Conservation (phyloP, 805 yeast species). For the Helenozyma rhizophorensis region DNA sequence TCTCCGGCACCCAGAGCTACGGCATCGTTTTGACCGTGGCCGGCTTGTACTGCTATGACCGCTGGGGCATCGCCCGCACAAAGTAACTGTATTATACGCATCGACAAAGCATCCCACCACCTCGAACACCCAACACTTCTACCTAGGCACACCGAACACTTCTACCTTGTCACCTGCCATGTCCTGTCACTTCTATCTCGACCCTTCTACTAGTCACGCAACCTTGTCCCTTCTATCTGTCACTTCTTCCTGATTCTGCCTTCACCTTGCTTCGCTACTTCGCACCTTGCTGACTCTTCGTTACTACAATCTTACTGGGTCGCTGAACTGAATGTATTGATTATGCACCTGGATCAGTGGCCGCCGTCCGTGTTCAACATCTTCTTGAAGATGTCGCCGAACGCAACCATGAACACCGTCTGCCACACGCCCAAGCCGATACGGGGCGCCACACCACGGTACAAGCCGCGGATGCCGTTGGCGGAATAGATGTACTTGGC, state of each 20-base stretch:
- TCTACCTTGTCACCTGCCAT: no score
- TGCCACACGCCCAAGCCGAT: constrained; percentile 97
- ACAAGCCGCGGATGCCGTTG: constrained; percentile 86
- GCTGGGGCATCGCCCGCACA: constrained; percentile 29
- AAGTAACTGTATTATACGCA: background rate
- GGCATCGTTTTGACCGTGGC: constrained; percentile 35
- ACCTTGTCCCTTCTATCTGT: no score
- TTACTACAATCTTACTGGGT: no score
- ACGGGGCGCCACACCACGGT: constrained; percentile 96
- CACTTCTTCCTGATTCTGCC: no score
- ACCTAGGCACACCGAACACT: no score
- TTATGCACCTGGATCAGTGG: constrained; percentile 1
- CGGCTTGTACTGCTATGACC: constrained; percentile 41
- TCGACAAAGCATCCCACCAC: no score
- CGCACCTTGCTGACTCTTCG: no score
- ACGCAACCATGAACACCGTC: constrained; percentile 96
- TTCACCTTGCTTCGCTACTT: no score
- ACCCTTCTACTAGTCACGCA: no score
- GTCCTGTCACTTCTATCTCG: no score
- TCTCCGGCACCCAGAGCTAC: constrained; percentile 25
- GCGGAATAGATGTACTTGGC: constrained; percentile 76
- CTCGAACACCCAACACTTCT: no score
- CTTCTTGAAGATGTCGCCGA: constrained; percentile 74
- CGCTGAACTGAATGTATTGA: no score
- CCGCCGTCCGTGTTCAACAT: constrained; percentile 39